Conservation (phyloP, 2,329 filamentous ascomycete genomes). For the Incumbomyces delicatus region DNA sequence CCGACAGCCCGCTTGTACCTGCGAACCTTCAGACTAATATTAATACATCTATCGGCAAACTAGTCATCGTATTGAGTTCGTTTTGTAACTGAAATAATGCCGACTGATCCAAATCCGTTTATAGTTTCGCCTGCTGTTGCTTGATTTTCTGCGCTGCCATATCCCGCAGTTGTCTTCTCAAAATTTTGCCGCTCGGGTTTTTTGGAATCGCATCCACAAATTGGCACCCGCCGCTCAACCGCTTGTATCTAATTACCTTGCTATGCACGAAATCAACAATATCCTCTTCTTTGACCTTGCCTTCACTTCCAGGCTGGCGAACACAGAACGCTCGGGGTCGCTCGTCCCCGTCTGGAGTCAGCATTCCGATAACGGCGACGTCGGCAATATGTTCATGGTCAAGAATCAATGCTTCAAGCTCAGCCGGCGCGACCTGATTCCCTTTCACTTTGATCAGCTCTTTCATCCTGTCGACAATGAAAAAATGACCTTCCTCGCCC, state of each 20-base stretch:
- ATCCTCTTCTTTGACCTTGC: conserved; percentile 29
- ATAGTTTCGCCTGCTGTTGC: conserved; percentile 11
- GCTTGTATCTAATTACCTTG: conserved; percentile 39
- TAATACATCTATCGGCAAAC: too few species aligned
- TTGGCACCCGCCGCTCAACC: conserved; percentile 32
- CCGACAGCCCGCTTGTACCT: too few species aligned
- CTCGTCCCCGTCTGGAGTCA: conserved; percentile 27
- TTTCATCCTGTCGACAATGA: conserved; percentile 67
- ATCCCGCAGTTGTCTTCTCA: conserved; percentile 17
- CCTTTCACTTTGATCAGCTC: conserved; percentile 46
- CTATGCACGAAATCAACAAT: conserved; percentile 22
- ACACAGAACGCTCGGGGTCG: conserved; percentile 36
- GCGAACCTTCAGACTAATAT: too few species aligned
- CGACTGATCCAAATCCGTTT: not conserved
- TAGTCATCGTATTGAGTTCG: too few species aligned
- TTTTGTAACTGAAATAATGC: too few species aligned
- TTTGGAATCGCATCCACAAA: conserved; percentile 15
- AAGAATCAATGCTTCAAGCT: conserved; percentile 37
- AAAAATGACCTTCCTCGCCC: conserved; percentile 15
- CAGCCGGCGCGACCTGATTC: conserved; percentile 41
- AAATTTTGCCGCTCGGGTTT: conserved; percentile 18
- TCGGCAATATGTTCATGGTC: conserved; percentile 36
- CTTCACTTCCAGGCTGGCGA: conserved; percentile 12
- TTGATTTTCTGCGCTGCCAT: conserved; percentile 11
- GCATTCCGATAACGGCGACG: conserved; percentile 39